Evolutionary conservation across 164 flowering plant species (phyloP), one percentile per base, ranked within the genome.

Genomic region (Echeveria elegans): DNA sequence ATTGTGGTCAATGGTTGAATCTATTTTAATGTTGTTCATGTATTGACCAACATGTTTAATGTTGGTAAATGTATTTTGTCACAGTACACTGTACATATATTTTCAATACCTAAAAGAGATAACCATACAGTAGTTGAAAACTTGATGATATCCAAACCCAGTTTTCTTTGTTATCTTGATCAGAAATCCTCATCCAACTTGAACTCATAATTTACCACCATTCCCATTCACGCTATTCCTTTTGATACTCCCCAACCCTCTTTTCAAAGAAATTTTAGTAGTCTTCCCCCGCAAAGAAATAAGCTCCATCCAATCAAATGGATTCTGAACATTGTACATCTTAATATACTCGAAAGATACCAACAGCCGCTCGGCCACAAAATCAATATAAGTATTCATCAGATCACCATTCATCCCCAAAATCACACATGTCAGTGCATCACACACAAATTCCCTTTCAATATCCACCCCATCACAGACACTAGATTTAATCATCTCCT

Each of bases 301-400:
- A 73, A 92, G 68, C 76, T 92, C 96, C 96, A 90, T 92, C 98
- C 96, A 92, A 75, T 90, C 96, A 72, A 92, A 92, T 0, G 96
- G 98, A 58, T 92, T 89, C 48, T 67, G 66, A 9, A 68, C 88
- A 63, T 77, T 69, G 61, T 88, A 92, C 5, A 86, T 41, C 76
- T 92, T 90, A 18, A 74, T 74, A 37, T 66, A 83, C 11, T 95
- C 98, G 63, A 90, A 73, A 0, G 88, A 85, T n/a, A 58, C 79
- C 72, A 92, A 47, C 70, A 92, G 65, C 66, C 96, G 66, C 73
- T 92, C 96, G 0, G 98, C 98, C 23, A 90, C 96, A 37, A 88
- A 92, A 75, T 90, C 88, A 48, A 92, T 90, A 70, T 92, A 92
- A 74, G 83, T 80, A 10, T 86, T 72, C 96, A 89, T 92, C 73